A percentile compares a stretch with the other conserved stretches of the same genome.
Evolutionary conservation across 1,139 yeast genomes (phyloP).

Genomic region (Hyphopichia khmerensis): DNA sequence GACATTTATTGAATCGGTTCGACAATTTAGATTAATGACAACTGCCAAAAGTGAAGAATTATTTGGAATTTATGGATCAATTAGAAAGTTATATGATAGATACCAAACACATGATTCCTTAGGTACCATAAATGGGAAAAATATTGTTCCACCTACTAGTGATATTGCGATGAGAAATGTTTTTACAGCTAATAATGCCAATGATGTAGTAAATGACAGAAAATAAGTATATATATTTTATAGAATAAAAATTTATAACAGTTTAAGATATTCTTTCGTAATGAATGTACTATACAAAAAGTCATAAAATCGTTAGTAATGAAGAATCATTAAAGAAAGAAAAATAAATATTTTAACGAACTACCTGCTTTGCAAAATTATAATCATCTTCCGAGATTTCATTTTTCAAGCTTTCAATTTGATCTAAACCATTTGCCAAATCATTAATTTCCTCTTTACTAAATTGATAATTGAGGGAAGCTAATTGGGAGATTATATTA

Average conservation of each 20-base stretch:
- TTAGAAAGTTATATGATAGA: constrained; percentile 35
- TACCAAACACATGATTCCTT: constrained; percentile 22
- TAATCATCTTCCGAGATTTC: constrained; percentile 55
- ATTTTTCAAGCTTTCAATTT: constrained; percentile 45
- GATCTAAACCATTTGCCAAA: constrained; percentile 39
- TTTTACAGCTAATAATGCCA: constrained; percentile 52
- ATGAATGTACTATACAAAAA: constrained; percentile 29
- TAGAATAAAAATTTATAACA: not conserved
- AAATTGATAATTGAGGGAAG: constrained; percentile 46
- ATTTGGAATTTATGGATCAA: constrained; percentile 33
- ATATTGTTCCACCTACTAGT: constrained; percentile 30
- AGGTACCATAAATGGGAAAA: constrained; percentile 31
- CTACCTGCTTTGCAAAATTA: constrained; percentile 47
- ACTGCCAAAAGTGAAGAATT: constrained; percentile 38
- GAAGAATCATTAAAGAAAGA: not conserved
- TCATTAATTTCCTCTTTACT: constrained; percentile 42
- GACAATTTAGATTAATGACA: constrained; percentile 59
- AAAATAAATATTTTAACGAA: constrained; percentile 2
- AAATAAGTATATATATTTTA: too few relatives aligned
- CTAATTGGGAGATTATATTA: constrained; percentile 50
- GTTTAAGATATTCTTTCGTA: constrained; percentile 30
- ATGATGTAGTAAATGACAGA: constrained; percentile 26
- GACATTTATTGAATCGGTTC: constrained; percentile 48
- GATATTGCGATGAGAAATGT: constrained; percentile 46
- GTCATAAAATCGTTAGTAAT: constrained; percentile 2